These are phyloP conservation scores for Penicillium polonicum DNA, from an alignment of 2,329 filamentous ascomycete species.

Conservation along the genomic window DNA sequence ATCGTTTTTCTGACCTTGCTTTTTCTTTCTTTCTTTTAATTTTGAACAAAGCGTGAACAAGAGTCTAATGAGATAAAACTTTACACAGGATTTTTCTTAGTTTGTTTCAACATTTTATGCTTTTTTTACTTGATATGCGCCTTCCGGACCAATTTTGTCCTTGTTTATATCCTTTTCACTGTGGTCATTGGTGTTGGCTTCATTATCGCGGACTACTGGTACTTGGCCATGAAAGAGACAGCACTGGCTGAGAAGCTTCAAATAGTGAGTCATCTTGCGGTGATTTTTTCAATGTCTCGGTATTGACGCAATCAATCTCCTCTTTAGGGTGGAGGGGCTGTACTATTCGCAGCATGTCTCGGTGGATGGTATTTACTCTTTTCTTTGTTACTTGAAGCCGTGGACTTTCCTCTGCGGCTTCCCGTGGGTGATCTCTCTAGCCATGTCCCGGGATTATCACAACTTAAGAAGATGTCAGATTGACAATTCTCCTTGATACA, in stretches of 20 bases:
- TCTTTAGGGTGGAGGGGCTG: neutral
- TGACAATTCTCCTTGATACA: neutral
- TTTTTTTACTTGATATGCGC: neutral
- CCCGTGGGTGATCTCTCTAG: neutral
- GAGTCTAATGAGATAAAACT: neutral
- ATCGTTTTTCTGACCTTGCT: neutral
- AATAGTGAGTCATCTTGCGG: neutral
- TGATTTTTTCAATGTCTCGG: neutral
- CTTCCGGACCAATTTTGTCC: neutral
- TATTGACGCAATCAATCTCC: neutral
- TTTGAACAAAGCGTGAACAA: neutral
- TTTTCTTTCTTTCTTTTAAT: neutral
- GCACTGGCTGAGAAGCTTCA: neutral
- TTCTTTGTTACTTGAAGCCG: neutral
- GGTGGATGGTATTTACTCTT: neutral
- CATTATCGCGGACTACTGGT: neutral
- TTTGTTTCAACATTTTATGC: neutral
- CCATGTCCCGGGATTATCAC: neutral
- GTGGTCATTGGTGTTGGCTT: neutral
- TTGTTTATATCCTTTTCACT: neutral
- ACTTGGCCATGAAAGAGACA: neutral
- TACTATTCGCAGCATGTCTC: neutral
- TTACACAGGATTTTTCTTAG: neutral
- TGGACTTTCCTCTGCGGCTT: neutral
- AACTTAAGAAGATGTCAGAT: neutral